These are phyloP conservation scores for Colletotrichum graminicola DNA, from an alignment of 2,329 filamentous ascomycete species.

Conservation along the genomic window DNA sequence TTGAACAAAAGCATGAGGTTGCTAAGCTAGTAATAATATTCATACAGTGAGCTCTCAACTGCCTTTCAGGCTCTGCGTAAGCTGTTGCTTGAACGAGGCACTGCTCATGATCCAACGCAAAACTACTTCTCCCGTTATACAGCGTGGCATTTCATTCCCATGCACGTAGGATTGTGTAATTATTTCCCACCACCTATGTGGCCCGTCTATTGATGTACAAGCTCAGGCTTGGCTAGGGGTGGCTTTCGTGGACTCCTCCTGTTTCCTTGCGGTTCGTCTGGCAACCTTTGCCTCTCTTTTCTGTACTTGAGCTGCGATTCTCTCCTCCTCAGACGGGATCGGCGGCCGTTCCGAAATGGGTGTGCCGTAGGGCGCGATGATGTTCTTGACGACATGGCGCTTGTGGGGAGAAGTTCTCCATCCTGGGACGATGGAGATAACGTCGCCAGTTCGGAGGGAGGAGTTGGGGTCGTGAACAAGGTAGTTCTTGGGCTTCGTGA, in stretches of 20 bases:
- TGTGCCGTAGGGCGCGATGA: constrained; percentile 76
- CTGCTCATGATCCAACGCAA: neutral
- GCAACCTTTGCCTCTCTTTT: constrained; percentile 70
- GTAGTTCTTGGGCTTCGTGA: constrained; percentile 72
- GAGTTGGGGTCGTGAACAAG: constrained; percentile 84
- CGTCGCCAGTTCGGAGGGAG: constrained; percentile 79
- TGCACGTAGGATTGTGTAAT: neutral
- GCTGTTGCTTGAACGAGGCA: neutral
- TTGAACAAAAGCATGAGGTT: neutral
- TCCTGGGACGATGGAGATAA: constrained; percentile 77
- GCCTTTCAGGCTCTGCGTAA: neutral
- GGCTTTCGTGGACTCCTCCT: constrained; percentile 17
- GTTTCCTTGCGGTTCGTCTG: constrained; percentile 57
- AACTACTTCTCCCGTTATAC: constrained; percentile 12
- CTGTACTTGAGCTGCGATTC: constrained; percentile 65
- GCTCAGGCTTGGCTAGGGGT: neutral
- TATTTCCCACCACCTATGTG: neutral
- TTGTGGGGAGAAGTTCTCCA: constrained; percentile 76
- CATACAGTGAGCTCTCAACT: neutral
- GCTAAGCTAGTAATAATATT: constrained; percentile 12
- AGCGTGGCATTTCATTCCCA: neutral
- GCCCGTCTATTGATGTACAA: neutral
- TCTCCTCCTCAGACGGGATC: constrained; percentile 74
- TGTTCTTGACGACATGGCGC: constrained; percentile 79
- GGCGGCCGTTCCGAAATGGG: constrained; percentile 74